A percentile compares a stretch with the other conserved stretches of the same genome.
These are phyloP conservation scores for Simmondsia chinensis DNA, from an alignment of 148 eudicot genomes.

Conservation along the genomic window DNA sequence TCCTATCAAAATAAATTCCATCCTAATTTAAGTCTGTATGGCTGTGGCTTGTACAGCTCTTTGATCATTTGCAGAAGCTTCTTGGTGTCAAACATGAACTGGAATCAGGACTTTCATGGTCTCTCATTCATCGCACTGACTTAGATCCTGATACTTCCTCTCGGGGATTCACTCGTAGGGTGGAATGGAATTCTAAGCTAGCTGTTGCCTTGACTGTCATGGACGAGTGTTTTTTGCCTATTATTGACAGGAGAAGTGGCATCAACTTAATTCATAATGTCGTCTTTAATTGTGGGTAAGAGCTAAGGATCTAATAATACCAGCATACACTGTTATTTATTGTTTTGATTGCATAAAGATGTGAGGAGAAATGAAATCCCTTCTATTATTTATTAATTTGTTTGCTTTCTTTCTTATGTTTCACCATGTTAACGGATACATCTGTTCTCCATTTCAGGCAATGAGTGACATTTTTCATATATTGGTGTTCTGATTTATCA, in stretches of 20 bases:
- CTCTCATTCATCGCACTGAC: slow-evolving; percentile 70
- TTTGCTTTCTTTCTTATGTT: neutral
- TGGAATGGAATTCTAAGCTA: slow-evolving; percentile 88
- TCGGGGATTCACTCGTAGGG: slow-evolving; percentile 49
- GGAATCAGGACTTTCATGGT: slow-evolving; percentile 85
- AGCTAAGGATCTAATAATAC: neutral
- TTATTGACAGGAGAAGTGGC: slow-evolving; percentile 78
- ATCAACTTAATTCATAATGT: slow-evolving; percentile 81
- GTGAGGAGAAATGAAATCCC: neutral
- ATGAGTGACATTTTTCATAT: too few relatives aligned
- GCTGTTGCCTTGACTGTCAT: slow-evolving; percentile 88
- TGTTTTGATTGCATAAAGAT: neutral
- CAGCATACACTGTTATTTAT: neutral
- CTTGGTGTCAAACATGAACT: slow-evolving; percentile 84
- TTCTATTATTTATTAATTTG: neutral
- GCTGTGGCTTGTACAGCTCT: slow-evolving; percentile 44
- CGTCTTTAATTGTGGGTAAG: slow-evolving; percentile 91
- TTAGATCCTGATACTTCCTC: slow-evolving; percentile 39
- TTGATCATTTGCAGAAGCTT: slow-evolving; percentile 68
- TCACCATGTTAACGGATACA: too few relatives aligned
- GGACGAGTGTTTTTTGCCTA: slow-evolving; percentile 96
- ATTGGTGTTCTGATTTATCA: too few relatives aligned
- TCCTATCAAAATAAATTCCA: too few relatives aligned
- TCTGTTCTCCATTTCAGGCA: too few relatives aligned
- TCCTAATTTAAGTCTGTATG: neutral